Conservation (phyloP, 768 basidiomycete species). For the Amanita rubescens region DNA sequence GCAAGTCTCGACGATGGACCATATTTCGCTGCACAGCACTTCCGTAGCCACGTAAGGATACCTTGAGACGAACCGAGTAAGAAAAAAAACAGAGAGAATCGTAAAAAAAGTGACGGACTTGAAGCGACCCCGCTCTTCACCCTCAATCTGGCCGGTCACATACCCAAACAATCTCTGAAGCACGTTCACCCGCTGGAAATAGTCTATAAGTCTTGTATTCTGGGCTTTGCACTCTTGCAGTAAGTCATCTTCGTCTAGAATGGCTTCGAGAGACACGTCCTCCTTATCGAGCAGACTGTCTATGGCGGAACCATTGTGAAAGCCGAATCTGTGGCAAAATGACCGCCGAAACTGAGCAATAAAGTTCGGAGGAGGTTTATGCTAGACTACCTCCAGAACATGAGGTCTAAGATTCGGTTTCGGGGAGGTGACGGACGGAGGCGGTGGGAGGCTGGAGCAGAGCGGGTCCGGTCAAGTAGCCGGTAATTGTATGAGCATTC, state of each 20-base stretch:
- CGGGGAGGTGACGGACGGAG: slow-evolving; percentile 4
- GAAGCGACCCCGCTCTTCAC: slow-evolving; percentile 69
- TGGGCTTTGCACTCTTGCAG: slow-evolving; percentile 94
- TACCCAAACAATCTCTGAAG: slow-evolving; percentile 75
- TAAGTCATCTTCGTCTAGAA: slow-evolving; percentile 90
- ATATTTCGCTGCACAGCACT: slow-evolving; percentile 92
- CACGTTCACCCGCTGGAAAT: slow-evolving; percentile 77
- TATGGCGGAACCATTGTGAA: slow-evolving; percentile 83
- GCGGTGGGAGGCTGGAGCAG: neutral
- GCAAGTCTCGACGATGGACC: slow-evolving; percentile 90
- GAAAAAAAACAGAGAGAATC: neutral
- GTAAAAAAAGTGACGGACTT: slow-evolving; percentile 58
- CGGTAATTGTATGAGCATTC: neutral
- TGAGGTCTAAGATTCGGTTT: slow-evolving; percentile 24
- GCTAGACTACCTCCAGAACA: slow-evolving; percentile 48
- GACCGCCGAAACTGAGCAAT: slow-evolving; percentile 19
- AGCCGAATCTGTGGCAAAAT: slow-evolving; percentile 68
- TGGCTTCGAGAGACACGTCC: slow-evolving; percentile 81
- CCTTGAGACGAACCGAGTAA: slow-evolving; percentile 35
- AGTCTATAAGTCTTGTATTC: slow-evolving; percentile 84
- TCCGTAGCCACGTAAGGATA: slow-evolving; percentile 93
- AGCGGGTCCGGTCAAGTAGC: neutral
- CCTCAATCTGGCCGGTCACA: slow-evolving; percentile 82
- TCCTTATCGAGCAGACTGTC: slow-evolving; percentile 89
- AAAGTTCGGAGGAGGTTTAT: slow-evolving; percentile 24